Conservation (phyloP, 306 rosid species). For the Medicago truncatula region DNA sequence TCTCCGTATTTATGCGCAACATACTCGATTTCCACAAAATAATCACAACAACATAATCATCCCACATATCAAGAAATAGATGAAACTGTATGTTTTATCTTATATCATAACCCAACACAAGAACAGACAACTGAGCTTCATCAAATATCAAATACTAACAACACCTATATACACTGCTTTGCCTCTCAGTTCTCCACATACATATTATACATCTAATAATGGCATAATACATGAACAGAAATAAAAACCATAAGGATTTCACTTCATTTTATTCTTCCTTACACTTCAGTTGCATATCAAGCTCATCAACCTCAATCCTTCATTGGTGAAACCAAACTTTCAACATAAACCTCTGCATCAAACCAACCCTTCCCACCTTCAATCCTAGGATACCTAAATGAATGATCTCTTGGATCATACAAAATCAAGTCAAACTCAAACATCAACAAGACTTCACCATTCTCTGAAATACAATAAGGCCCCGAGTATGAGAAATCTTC, state of each 20-base stretch:
- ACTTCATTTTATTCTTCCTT: conserved; percentile 39
- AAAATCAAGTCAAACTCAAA: conserved; percentile 61
- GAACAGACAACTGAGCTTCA: conserved; percentile 11
- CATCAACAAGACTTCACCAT: conserved; percentile 53
- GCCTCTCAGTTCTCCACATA: conserved; percentile 34
- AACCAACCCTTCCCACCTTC: conserved; percentile 64
- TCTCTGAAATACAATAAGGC: conserved; percentile 52
- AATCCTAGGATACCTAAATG: conserved; percentile 53
- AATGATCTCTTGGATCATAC: conserved; percentile 45
- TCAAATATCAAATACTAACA: conserved; percentile 24
- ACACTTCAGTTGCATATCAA: not conserved
- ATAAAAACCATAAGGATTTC: not conserved
- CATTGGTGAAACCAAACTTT: conserved; percentile 54
- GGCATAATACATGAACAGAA: conserved; percentile 30
- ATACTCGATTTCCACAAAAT: not conserved
- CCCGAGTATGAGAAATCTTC: conserved; percentile 56
- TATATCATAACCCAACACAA: conserved; percentile 19
- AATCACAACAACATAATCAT: not conserved
- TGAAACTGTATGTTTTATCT: conserved; percentile 26
- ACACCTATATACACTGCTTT: conserved; percentile 36
- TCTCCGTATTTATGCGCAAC: not conserved
- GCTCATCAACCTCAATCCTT: conserved; percentile 31
- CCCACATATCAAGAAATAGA: conserved; percentile 12
- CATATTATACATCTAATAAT: conserved; percentile 32
- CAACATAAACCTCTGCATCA: conserved; percentile 61